Base-by-base conservation (phyloP, 2,329 filamentous ascomycete species). In the Rhynchosporium agropyri region DNA sequence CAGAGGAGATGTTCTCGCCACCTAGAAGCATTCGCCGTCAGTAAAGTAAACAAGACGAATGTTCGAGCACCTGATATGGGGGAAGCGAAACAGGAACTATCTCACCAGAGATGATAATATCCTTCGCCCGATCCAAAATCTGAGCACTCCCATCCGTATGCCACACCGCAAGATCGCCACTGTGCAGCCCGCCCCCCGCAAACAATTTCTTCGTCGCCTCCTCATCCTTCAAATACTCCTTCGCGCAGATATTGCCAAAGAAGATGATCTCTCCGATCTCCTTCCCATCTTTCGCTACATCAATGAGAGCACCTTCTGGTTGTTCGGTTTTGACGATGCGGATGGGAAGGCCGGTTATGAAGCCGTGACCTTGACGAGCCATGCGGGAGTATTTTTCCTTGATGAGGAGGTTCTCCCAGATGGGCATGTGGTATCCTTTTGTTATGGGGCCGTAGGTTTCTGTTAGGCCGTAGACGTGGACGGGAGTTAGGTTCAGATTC, bases 371-470 rank as follows among this genome's bases (percentile, higher is more conserved):
- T 77, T 99, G 95, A 3, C 94, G 84, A 4, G 95, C 94, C 94
- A 98, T 97, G 71, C 86, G 89, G 67, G 85, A 84, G 73, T 93
- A 99, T 75, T 90, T 92, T 65, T 97, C 91, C 33, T 89, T 86
- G 4, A 79, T 68, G 0, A 90, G 84, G 0, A 97, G 80, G 0
- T 76, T 72, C n/a, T 95, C 87, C 95, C 95, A 99, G 36, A 84
- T 81, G 0, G 92, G 91, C 78, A 98, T 84, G 61, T 89, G 82
- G 72, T 99, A 99, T 9, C 93, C 92, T 75, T 96, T 97, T 1
- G 93, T 98, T 64, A 97, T 94, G 9, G 95, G 95, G 0, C 95
- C 95, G 72, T 98, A 98, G 0, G 94, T 98, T 78, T 98, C 88
- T 1, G 86, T 89, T 77, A 89, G 76, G 45, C 95, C 95, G 75